Conservation (phyloP, 768 basidiomycete species). For the Boletus insuetus region DNA sequence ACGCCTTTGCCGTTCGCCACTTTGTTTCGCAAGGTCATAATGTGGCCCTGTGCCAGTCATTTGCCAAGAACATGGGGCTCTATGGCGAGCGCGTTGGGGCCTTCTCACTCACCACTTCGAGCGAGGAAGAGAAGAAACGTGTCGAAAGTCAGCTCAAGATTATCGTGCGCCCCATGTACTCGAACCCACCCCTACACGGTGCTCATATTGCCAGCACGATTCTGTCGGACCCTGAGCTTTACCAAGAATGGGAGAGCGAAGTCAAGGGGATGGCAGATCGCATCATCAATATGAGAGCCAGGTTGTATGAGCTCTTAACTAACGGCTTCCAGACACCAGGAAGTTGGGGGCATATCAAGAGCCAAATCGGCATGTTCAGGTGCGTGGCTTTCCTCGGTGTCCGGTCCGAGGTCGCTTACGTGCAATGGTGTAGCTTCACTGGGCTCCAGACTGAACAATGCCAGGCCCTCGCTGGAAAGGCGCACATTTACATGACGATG, state of each 20-base stretch:
- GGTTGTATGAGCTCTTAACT: slow-evolving; percentile 72
- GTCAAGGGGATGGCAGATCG: slow-evolving; percentile 95
- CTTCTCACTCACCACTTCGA: slow-evolving; percentile 76
- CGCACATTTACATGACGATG: slow-evolving; percentile 91
- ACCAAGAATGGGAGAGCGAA: slow-evolving; percentile 85
- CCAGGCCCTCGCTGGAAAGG: slow-evolving; percentile 79
- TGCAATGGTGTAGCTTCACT: slow-evolving; percentile 60
- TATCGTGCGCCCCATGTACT: slow-evolving; percentile 94
- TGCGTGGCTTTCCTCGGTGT: slow-evolving; percentile 33
- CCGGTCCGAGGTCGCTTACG: not conserved
- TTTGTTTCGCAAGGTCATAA: slow-evolving; percentile 91
- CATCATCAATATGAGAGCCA: slow-evolving; percentile 90
- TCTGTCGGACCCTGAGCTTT: slow-evolving; percentile 68
- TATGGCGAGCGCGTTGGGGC: slow-evolving; percentile 99
- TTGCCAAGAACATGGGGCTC: slow-evolving; percentile 99
- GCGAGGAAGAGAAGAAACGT: slow-evolving; percentile 75
- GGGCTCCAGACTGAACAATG: slow-evolving; percentile 79
- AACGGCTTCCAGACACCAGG: slow-evolving; percentile 87
- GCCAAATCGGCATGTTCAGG: slow-evolving; percentile 99
- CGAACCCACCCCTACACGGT: slow-evolving; percentile 92
- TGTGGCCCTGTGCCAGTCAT: slow-evolving; percentile 88
- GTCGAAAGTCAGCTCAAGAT: slow-evolving; percentile 96
- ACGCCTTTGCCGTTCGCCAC: slow-evolving; percentile 93
- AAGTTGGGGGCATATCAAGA: slow-evolving; percentile 92
- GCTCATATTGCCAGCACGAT: slow-evolving; percentile 86